Conservation (phyloP, 202 grass and related monocot genomes). For the Panicum hallii region DNA sequence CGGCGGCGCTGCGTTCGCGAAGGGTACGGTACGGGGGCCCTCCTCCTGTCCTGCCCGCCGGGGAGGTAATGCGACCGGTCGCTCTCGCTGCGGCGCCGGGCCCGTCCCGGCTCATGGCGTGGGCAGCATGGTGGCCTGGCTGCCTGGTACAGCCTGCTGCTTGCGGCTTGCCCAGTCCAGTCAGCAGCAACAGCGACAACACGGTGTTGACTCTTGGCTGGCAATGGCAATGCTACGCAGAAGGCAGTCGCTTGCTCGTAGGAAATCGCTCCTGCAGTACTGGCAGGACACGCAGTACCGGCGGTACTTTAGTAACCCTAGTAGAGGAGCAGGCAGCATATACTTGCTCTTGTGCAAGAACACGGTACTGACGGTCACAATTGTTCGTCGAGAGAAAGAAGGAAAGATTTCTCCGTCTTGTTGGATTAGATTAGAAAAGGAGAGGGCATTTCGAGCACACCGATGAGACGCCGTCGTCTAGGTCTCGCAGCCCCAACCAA, state of each 20-base stretch:
- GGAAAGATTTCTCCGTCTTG: not conserved
- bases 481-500: not conserved
- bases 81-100: conserved; percentile 33
- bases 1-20: too few species aligned
- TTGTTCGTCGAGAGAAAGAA: not conserved
- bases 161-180: not conserved
- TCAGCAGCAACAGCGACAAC: conserved; percentile 11
- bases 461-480: conserved; percentile 1
- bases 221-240: too few species aligned
- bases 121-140: not conserved
- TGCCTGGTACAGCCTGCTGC: not conserved
- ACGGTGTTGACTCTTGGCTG: too few species aligned
- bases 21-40: not conserved
- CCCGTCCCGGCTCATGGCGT: not conserved
- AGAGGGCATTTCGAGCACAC: not conserved
- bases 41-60: not conserved
- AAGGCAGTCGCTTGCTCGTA: too few species aligned
- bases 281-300: not conserved
- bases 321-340: not conserved
- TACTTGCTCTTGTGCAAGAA: not conserved
- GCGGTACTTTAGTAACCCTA: not conserved
- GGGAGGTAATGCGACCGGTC: not conserved
- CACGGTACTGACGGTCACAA: not conserved
- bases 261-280: not conserved
- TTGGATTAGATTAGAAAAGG: conserved; percentile 19